phyloP scores from a whole-genome alignment of 148 eudicot genomes.

The Cornus controversa region DNA sequence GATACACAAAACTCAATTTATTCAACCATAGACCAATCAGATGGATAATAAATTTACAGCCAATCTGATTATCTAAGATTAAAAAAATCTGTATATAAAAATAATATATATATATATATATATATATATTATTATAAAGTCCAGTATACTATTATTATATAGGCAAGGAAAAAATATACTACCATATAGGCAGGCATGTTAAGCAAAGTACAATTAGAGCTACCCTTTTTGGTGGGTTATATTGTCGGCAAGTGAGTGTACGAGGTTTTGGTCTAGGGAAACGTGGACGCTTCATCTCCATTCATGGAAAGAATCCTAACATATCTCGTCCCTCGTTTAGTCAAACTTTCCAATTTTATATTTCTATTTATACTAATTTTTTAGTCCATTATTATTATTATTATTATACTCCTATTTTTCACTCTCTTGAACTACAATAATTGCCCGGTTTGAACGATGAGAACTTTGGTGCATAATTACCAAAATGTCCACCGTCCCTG shows the following conservation, averaged over 20 bases:
- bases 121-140: too few species aligned
- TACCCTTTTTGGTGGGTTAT: background rate
- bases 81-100: too few species aligned
- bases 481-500: too few species aligned
- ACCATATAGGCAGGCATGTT: background rate
- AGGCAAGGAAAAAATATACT: too few species aligned
- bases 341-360: conserved; percentile 13
- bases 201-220: background rate
- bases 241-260: conserved; percentile 18
- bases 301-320: background rate
- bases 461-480: too few species aligned
- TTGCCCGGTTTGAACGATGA: background rate
- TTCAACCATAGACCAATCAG: too few species aligned
- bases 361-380: too few species aligned
- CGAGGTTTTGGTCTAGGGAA: conserved; percentile 14
- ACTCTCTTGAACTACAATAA: background rate
- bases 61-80: too few species aligned
- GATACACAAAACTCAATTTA: too few species aligned
- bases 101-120: background rate
- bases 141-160: too few species aligned
- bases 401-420: background rate
- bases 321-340: background rate
- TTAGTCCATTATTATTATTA: too few species aligned
- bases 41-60: too few species aligned
- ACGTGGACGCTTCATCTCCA: conserved; percentile 18